Evolutionary conservation across 345 rosid genomes (phyloP).

Genomic region (Draba incana): DNA sequence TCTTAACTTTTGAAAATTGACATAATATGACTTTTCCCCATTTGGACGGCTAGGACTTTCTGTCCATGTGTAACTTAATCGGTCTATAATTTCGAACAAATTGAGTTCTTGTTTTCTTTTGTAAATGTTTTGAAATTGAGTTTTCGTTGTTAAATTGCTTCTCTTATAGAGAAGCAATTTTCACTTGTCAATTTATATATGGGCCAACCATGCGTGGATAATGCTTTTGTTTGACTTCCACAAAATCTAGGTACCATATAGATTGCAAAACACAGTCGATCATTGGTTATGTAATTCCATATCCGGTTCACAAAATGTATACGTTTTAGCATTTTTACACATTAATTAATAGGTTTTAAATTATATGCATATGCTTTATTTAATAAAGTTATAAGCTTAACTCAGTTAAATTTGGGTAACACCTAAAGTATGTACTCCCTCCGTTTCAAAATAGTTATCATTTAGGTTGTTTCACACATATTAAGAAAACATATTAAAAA

Average conservation of each 20-base stretch:
- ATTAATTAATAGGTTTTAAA: background rate
- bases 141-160: constrained; percentile 8
- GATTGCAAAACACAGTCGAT: constrained; percentile 9
- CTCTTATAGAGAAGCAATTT: constrained; percentile 1
- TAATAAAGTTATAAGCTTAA: background rate
- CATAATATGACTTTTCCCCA: constrained; percentile 1
- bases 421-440: no score
- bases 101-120: background rate
- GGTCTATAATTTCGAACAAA: background rate
- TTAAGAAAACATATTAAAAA: no score
- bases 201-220: constrained; percentile 16
- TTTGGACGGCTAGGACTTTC: constrained; percentile 40
- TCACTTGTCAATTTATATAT: background rate
- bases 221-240: constrained; percentile 1
- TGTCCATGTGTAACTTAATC: constrained; percentile 26
- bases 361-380: background rate
- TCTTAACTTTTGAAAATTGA: constrained; percentile 37
- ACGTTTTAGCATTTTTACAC: background rate
- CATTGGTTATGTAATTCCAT: background rate
- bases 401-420: background rate
- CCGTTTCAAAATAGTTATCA: no score
- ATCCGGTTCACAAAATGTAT: background rate
- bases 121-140: constrained; percentile 21
- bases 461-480: no score
- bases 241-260: background rate